Evolutionary conservation across 1,284 basidiomycete species (phyloP), one percentile per base, ranked within the genome.

Genomic region (Ceratobasidium sp.): DNA sequence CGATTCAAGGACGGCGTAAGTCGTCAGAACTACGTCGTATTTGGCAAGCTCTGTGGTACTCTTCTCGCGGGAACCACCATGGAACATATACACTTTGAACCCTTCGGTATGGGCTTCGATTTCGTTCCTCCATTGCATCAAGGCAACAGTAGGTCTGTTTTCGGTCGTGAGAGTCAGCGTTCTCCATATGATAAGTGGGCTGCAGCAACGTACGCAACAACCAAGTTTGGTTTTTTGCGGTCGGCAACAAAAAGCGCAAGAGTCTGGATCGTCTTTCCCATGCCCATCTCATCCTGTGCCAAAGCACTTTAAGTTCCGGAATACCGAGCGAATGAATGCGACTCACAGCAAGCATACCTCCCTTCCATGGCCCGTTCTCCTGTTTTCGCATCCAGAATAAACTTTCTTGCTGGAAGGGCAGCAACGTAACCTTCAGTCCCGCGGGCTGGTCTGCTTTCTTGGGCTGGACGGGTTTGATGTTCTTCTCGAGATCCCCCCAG

Each of bases 191-290:
- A 26, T 1, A n/a, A 9, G 43, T n/a, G 43, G 0, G 34, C 26
- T 8, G 23, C 18, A 26, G 18, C 41, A 12, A 84, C 90, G 74
- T 80, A 93, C 87, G 97, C 97, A 39, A 99, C 86, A 23, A 99
- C 94, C 9, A 99, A 86, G 72, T 94, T 96, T 0, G 95, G 95
- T 79, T 88, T 92, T 75, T 86, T 82, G 58, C 86, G 81, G 79
- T 94, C 92, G 0, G 91, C 90, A 1, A 97, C 88, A 43, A 99
- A 85, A 39, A 99, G 85, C 1, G 95, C 88, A 62, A 99, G 96
- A 77, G 97, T 96, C 79, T 99, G 97, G 74, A 99, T 98, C 0
- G 97, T 99, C 82, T 98, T 98, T 36, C 97, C 97, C 97, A 98
- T 98, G 45, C 92, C 92, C 93, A 94, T 94, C 81, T 96, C 94